Base-by-base conservation (phyloP, 495 filamentous ascomycete species). In the Xylaria flabelliformis region DNA sequence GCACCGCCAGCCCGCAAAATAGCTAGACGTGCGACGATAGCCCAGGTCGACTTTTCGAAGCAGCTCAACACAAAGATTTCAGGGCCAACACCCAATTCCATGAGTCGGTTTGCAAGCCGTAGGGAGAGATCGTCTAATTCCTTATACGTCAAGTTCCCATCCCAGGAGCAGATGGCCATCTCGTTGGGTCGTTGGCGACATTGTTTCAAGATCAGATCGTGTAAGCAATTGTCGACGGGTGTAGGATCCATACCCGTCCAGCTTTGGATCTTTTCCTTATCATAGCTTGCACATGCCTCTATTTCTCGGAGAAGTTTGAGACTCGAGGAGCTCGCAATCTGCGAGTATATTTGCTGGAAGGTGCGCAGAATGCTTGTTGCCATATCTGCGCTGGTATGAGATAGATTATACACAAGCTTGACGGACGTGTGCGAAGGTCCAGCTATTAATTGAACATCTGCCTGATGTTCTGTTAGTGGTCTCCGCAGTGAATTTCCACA, bases 61-160 rank as follows among this genome's bases (percentile, higher is more conserved):
- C 84, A 88, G 21, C 89, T 77, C 4, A 83, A 85, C 59, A 90
- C 86, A 29, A 85, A 77, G 15, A 73, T 73, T 77, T 88, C 86
- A 1, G 86, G 82, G 3, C 83, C 81, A 42, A 88, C 84, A 2
- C 87, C 86, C n/a, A 63, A 10, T 21, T 51, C 56, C 41, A 48
- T 53, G n/a, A 70, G 68, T 15, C 75, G 64, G 9, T 48, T 34
- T 6, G 86, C 82, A 3, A 87, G 73, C 4, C 63, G 64, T 6
- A 74, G 69, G 4, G 84, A 76, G 4, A 79, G 74, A 0, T 69
- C 42, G n/a, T 83, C 74, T 0, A 83, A 48, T 65, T 84, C 76
- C 15, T 58, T 32, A 50, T 84, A 85, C 0, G 82, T 78, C 39
- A 82, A 67, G 12, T 78, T 71, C 12, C 73, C 71, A 19, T 82